phyloP scores from a whole-genome alignment of 371 early-diverging fungal genomes.

The Mucor irregularis region DNA sequence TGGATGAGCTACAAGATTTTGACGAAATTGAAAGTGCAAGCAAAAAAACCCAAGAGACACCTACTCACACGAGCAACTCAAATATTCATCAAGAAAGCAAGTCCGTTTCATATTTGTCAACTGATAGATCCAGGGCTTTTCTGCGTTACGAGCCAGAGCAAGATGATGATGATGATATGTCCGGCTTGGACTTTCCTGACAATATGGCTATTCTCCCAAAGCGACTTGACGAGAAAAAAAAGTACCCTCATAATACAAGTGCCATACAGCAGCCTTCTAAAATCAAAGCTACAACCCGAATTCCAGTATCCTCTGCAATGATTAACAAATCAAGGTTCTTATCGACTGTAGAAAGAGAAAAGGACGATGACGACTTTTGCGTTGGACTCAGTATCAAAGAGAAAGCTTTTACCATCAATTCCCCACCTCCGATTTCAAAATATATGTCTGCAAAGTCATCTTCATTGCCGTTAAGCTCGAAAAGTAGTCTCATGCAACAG shows the following conservation, averaged over 20 bases:
- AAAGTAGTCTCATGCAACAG: no score
- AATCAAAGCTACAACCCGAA: neutral
- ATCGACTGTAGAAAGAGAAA: conserved; percentile 11
- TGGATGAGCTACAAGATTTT: no score
- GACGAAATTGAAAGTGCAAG: no score
- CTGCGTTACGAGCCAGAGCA: conserved; percentile 4
- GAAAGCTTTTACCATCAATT: neutral
- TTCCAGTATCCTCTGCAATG: no score
- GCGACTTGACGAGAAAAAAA: conserved; percentile 8
- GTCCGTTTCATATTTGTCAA: no score
- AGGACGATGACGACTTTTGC: conserved; percentile 35
- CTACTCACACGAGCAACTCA: no score
- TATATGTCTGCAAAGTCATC: no score
- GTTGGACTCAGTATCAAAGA: conserved; percentile 28
- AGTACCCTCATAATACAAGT: neutral
- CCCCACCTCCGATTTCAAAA: neutral
- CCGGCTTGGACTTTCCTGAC: conserved; percentile 30
- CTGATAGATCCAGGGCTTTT: no score
- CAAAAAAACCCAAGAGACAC: no score
- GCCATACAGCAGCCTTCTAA: neutral
- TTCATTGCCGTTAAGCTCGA: no score
- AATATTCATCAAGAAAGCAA: no score
- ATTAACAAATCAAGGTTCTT: neutral
- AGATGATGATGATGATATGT: conserved; percentile 20
- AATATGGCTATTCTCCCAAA: conserved; percentile 15